Percentiles rank a stretch among this genome's conserved stretches.
phyloP scores from a whole-genome alignment of 371 early-diverging fungal species.

The Syncephalastrum racemosum region DNA sequence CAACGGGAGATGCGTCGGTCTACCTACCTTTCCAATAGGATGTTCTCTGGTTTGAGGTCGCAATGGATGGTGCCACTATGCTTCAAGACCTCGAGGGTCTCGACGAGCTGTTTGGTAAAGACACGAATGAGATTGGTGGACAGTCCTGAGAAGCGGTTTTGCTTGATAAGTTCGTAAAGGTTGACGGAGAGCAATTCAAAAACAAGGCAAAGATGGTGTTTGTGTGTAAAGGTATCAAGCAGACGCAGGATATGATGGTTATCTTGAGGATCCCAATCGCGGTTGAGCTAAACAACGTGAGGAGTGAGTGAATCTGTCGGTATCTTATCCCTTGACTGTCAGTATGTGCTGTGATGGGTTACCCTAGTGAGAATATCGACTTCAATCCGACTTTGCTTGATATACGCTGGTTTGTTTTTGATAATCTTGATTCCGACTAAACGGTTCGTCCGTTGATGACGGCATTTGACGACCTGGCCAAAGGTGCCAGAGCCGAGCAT shows the following conservation, averaged over 20 bases:
- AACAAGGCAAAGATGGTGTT: constrained; percentile 93
- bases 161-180: constrained; percentile 96
- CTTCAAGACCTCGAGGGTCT: constrained; percentile 77
- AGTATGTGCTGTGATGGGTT: constrained; percentile 9
- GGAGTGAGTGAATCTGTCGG: neutral
- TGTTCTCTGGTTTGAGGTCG: constrained; percentile 98
- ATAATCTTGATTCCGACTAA: constrained; percentile 96
- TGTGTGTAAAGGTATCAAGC: constrained; percentile 91
- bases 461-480: constrained; percentile 97
- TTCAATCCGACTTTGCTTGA: constrained; percentile 95
- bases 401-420: constrained; percentile 95
- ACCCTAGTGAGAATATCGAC: constrained; percentile 87
- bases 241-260: constrained; percentile 87
- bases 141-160: constrained; percentile 94
- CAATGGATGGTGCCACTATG: constrained; percentile 93
- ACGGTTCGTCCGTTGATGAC: constrained; percentile 81
- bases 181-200: constrained; percentile 96
- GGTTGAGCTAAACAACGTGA: constrained; percentile 65
- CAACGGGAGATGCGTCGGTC: neutral
- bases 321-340: too few species aligned
- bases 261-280: constrained; percentile 78
- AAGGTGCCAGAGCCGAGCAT: constrained; percentile 98
- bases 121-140: constrained; percentile 86
- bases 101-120: constrained; percentile 88
- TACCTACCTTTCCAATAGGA: constrained; percentile 78